Evolutionary conservation across 164 flowering plant species (phyloP), one percentile per base, ranked within the genome.

Genomic region (Houttuynia cordata): DNA sequence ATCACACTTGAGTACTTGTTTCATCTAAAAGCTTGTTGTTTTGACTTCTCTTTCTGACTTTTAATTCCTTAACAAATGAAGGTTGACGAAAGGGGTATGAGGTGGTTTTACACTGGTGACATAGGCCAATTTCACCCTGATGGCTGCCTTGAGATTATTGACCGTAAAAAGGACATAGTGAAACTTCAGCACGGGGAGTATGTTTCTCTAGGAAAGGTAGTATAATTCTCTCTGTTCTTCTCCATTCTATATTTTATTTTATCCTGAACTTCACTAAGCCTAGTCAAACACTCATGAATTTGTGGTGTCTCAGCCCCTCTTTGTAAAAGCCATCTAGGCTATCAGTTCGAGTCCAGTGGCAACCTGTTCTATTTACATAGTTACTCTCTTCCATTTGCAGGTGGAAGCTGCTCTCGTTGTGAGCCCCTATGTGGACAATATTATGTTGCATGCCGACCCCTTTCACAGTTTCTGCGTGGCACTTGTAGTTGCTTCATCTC

Each of bases 161-260:
- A 93, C 71, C 97, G 97, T 50, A 93, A 86, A 59, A 93, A 93
- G 75, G 99, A 93, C 67, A 93, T 93, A 42, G 94, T 93, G 59
- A 93, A 93, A 75, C 99, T 93, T 70, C 99, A 93, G 73, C 99
- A 93, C 74, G 99, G 99, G 61, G 97, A 93, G 75, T 93, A 93
- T 75, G 93, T 90, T 25, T 90, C 99, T 56, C 77, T 93, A 39
- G 99, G 99, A 59, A 93, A 91, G 96, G 99, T 90, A 45, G 17
- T 45, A 72, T 50, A 60, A 41, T 52, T 66, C 23, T 34, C 23
- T 34, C 41, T 21, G 21, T n/a, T 18, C 6, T 30, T n/a, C 23
- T 23, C 13, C 0, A 34, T 54, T 4, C 3, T 24, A 10, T 23
- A 54, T 10, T 23, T 10, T 10, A 23, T 23, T 54, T 10, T 10